Evolutionary conservation across 805 yeast species (phyloP).

Genomic region (Scheffersomyces amazonensis): DNA sequence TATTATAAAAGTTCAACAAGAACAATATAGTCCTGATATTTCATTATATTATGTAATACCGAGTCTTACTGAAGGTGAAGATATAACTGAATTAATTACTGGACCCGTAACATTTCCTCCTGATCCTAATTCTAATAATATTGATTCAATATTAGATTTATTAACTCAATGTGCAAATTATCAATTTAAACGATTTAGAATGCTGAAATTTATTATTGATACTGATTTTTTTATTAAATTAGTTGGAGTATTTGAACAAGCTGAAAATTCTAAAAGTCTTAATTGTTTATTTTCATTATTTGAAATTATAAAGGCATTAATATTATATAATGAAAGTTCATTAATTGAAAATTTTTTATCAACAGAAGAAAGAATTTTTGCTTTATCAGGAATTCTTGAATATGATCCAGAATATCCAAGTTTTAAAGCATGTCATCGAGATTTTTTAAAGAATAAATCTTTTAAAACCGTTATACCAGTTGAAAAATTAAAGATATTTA

Average conservation of each 20-base stretch:
- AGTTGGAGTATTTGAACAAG: slow-evolving; percentile 48
- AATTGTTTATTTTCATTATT: slow-evolving; percentile 63
- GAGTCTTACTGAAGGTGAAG: slow-evolving; percentile 32
- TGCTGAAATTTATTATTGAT: slow-evolving; percentile 54
- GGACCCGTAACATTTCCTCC: slow-evolving; percentile 76
- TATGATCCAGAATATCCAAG: slow-evolving; percentile 84
- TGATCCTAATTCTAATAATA: slow-evolving; percentile 48
- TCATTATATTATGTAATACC: slow-evolving; percentile 67
- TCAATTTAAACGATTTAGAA: slow-evolving; percentile 57
- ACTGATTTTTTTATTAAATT: slow-evolving; percentile 52
- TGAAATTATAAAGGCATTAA: slow-evolving; percentile 66
- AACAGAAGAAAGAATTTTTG: slow-evolving; percentile 34
- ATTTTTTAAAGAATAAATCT: slow-evolving; percentile 53
- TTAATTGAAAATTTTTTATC: slow-evolving; percentile 32
- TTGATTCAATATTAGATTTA: slow-evolving; percentile 52
- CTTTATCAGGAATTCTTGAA: slow-evolving; percentile 78
- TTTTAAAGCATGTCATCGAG: slow-evolving; percentile 76
- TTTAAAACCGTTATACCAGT: slow-evolving; percentile 72
- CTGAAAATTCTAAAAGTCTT: slow-evolving; percentile 54
- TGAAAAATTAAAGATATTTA: slow-evolving; percentile 51
- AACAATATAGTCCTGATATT: slow-evolving; percentile 54
- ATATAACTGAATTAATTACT: slow-evolving; percentile 71
- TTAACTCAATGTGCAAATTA: slow-evolving; percentile 62
- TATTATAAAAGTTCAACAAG: slow-evolving; percentile 64
- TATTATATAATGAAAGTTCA: slow-evolving; percentile 63